These are phyloP conservation scores for Kodamaea sagamina DNA, from an alignment of 805 yeast genomes.

Conservation along the genomic window DNA sequence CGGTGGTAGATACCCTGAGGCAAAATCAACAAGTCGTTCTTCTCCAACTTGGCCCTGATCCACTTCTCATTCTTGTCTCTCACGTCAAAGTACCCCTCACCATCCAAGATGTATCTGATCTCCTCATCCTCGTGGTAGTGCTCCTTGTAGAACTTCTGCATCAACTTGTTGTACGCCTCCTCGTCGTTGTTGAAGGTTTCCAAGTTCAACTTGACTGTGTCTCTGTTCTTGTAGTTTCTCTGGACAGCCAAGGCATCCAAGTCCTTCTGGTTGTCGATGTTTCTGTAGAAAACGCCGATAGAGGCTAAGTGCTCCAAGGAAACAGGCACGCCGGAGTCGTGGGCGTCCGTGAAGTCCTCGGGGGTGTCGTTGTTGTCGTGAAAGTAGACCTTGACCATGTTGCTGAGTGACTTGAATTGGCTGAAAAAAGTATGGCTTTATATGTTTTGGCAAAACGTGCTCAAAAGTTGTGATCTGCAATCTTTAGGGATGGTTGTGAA, in stretches of 20 bases:
- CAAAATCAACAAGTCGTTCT: slow-evolving; percentile 67
- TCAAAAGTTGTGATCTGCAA: not conserved
- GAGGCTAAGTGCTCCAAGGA: slow-evolving; percentile 48
- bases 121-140: slow-evolving; percentile 98
- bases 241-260: slow-evolving; percentile 69
- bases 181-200: slow-evolving; percentile 61
- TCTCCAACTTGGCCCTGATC: slow-evolving; percentile 69
- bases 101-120: slow-evolving; percentile 84
- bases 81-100: slow-evolving; percentile 90
- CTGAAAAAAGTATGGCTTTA: slow-evolving; percentile 3
- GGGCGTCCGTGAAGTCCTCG: slow-evolving; percentile 65
- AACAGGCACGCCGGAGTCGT: slow-evolving; percentile 67
- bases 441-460: slow-evolving; percentile 6
- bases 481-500: not conserved
- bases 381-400: slow-evolving; percentile 51
- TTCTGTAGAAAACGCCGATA: slow-evolving; percentile 69
- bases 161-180: slow-evolving; percentile 58
- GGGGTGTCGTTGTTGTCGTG: slow-evolving; percentile 61
- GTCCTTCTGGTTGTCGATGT: slow-evolving; percentile 49
- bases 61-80: slow-evolving; percentile 64
- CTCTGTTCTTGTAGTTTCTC: slow-evolving; percentile 79
- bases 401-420: not conserved
- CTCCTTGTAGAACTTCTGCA: slow-evolving; percentile 72
- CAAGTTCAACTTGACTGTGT: slow-evolving; percentile 61
- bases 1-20: slow-evolving; percentile 97